Percentiles rank a stretch among this genome's conserved stretches.
Conservation (phyloP, 2,329 filamentous ascomycete genomes). For the Sarocladiaceae sp. region DNA sequence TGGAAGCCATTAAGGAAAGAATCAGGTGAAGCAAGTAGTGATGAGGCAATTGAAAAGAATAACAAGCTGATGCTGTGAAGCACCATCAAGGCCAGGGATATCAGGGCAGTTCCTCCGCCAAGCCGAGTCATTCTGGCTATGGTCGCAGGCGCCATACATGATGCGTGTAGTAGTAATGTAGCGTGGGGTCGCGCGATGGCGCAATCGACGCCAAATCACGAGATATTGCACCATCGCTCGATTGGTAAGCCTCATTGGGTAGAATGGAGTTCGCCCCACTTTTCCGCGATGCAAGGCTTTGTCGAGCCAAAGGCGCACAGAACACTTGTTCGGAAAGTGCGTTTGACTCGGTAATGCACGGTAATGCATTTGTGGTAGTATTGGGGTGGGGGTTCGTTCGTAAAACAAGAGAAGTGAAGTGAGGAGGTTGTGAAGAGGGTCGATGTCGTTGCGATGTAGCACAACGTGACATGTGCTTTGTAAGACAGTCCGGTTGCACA, state of each 20-base stretch:
- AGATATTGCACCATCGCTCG: constrained; percentile 57
- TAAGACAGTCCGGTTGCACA: no score
- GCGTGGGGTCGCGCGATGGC: constrained; percentile 8
- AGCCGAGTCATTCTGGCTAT: background rate
- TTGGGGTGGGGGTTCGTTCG: constrained; percentile 3
- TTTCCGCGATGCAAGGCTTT: background rate
- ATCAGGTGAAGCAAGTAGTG: background rate
- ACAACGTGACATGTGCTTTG: no score
- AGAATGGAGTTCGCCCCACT: constrained; percentile 11
- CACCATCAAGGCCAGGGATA: background rate
- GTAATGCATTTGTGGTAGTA: background rate
- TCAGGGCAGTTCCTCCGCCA: background rate
- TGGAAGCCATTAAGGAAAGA: background rate
- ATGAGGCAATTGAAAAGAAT: background rate
- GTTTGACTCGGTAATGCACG: constrained; percentile 3
- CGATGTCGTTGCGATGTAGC: no score
- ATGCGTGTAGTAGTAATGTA: background rate
- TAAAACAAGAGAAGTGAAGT: background rate
- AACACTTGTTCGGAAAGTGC: constrained; percentile 7
- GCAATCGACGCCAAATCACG: constrained; percentile 41
- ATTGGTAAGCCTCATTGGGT: constrained; percentile 36
- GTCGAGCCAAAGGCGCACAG: background rate
- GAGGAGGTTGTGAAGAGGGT: background rate
- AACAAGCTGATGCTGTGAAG: background rate
- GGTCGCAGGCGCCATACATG: background rate